Evolutionary conservation across 768 basidiomycete genomes (phyloP).

Genomic region (Kwoniella shandongensis): DNA sequence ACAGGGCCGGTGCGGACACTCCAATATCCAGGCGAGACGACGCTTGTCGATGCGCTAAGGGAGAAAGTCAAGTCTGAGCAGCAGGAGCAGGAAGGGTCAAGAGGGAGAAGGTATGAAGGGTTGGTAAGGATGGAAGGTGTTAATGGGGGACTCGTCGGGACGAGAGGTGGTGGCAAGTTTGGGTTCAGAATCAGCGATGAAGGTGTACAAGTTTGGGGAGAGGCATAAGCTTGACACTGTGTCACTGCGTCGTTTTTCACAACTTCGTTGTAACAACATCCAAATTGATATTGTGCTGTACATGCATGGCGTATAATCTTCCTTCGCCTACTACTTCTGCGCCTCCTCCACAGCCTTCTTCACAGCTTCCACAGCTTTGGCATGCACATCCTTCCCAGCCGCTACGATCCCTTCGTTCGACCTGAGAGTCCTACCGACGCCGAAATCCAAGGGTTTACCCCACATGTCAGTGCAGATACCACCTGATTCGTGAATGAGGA

Average conservation of each 20-base stretch:
- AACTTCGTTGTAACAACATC: too few relatives aligned
- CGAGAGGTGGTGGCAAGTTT: constrained; percentile 21
- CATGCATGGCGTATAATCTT: too few relatives aligned
- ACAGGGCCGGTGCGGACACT: constrained; percentile 22
- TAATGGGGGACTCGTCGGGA: constrained; percentile 12
- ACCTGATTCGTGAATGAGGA: constrained; percentile 85
- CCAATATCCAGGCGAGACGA: constrained; percentile 37
- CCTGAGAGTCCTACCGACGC: constrained; percentile 77
- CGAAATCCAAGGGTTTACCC: constrained; percentile 77
- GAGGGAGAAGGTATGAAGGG: constrained; percentile 19
- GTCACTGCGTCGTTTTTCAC: too few relatives aligned
- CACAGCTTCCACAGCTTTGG: constrained; percentile 70
- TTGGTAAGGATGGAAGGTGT: constrained; percentile 20
- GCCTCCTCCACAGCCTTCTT: constrained; percentile 60
- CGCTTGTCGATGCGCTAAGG: constrained; percentile 27
- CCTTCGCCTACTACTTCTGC: not conserved
- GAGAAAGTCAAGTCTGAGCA: not conserved
- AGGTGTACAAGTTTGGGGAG: constrained; percentile 28
- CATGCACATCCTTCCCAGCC: constrained; percentile 70
- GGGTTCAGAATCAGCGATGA: constrained; percentile 27
- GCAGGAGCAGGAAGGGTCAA: not conserved
- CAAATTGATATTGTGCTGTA: too few relatives aligned
- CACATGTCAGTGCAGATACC: constrained; percentile 82
- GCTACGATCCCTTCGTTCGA: constrained; percentile 87
- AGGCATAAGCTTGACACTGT: not conserved